Percentiles rank a stretch among this genome's conserved stretches.
Conservation (phyloP, 2,329 filamentous ascomycete genomes). For the Thelonectria blattea region DNA sequence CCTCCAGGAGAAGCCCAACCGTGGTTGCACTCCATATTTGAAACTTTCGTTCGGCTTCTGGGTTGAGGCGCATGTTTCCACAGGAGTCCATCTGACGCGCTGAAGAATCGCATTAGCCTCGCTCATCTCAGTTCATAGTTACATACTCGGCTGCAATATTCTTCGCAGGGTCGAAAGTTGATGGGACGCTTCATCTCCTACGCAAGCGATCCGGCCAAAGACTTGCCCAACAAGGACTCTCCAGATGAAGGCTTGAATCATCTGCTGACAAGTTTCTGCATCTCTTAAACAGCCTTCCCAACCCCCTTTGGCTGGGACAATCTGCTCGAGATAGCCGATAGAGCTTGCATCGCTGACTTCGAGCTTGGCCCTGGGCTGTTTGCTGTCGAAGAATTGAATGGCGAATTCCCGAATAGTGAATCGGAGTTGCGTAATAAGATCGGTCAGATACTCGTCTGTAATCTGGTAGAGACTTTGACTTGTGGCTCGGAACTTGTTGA, state of each 20-base stretch:
- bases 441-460: too few relatives aligned
- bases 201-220: conserved; percentile 3
- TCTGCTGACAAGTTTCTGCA: background rate
- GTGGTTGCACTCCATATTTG: conserved; percentile 13
- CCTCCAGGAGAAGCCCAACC: background rate
- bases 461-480: too few relatives aligned
- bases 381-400: too few relatives aligned
- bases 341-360: background rate
- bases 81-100: background rate
- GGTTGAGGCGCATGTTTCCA: background rate
- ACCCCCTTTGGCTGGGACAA: background rate
- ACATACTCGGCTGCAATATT: background rate
- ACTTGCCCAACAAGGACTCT: background rate
- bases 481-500: too few relatives aligned
- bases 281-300: background rate
- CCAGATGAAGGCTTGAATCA: conserved; percentile 8
- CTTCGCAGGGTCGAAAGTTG: background rate
- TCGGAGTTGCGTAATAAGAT: too few relatives aligned
- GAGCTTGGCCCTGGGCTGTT: background rate
- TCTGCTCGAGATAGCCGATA: background rate
- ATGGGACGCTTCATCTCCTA: background rate
- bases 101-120: background rate
- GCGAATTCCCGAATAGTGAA: too few relatives aligned
- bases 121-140: background rate
- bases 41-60: conserved; percentile 14